Evolutionary conservation across 345 rosid genomes (phyloP).

Genomic region (Clarkia xantiana): DNA sequence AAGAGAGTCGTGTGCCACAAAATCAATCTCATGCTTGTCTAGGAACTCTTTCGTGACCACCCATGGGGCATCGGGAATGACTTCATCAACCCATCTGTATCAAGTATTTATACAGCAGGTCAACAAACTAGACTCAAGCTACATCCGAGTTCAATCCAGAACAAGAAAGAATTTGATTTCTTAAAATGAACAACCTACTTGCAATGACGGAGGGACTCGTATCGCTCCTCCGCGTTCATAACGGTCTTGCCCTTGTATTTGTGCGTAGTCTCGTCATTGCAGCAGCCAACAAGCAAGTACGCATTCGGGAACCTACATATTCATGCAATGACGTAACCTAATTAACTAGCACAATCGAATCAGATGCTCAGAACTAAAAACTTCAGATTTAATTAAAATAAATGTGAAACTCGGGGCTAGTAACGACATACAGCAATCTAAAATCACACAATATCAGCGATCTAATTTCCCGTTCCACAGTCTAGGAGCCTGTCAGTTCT

Average conservation of each 20-base stretch:
- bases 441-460: no score
- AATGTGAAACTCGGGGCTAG: no score
- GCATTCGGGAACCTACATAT: conserved; percentile 59
- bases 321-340: no score
- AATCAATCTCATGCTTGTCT: conserved; percentile 60
- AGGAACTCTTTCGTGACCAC: conserved; percentile 74
- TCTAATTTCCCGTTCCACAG: no score
- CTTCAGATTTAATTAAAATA: no score
- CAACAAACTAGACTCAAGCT: background rate
- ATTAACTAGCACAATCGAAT: no score
- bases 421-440: no score
- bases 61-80: conserved; percentile 87
- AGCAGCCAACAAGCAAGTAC: conserved; percentile 76
- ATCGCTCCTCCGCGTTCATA: conserved; percentile 69
- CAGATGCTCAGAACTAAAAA: no score
- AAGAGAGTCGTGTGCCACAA: conserved; percentile 80
- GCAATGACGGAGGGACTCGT: conserved; percentile 94
- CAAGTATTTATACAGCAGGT: no score
- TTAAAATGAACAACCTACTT: conserved; percentile 27
- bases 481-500: no score
- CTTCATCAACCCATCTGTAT: conserved; percentile 90
- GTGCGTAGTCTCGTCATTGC: conserved; percentile 77
- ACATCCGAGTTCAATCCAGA: background rate
- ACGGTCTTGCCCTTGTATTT: conserved; percentile 84
- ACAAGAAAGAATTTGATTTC: background rate